phyloP scores from a whole-genome alignment of 208 protist genomes.

The Willaertia magna region DNA sequence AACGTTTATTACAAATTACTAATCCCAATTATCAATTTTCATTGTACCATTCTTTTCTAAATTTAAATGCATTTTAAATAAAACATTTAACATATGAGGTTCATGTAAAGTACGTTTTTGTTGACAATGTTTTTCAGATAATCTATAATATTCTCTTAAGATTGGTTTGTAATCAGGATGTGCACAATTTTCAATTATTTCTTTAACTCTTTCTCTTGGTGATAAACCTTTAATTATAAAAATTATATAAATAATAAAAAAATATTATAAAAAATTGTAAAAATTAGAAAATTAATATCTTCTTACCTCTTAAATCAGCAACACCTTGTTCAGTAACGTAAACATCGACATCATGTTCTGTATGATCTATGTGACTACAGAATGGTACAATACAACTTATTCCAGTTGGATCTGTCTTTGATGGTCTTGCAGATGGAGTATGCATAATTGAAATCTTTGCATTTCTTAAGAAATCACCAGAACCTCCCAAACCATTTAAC shows the following conservation, averaged over 20 bases:
- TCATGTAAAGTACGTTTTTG: conserved; percentile 13
- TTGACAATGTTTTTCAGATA: conserved; percentile 2
- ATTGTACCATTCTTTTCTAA: conserved; percentile 34
- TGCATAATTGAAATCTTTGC: conserved; percentile 26
- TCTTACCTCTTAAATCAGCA: conserved; percentile 28
- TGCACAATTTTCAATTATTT: conserved; percentile 38
- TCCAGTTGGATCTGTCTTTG: conserved; percentile 26
- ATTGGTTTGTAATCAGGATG: conserved; percentile 37
- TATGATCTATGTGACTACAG: conserved; percentile 23
- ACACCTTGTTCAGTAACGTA: conserved; percentile 30
- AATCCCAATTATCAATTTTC: conserved; percentile 34
- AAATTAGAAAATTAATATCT: too few relatives aligned
- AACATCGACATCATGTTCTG: conserved; percentile 31
- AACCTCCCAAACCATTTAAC: conserved; percentile 33
- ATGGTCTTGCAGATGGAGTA: conserved; percentile 23
- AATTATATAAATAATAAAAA: too few relatives aligned
- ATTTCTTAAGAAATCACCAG: conserved; percentile 33
- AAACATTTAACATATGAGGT: conserved; percentile 27
- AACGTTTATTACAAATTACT: too few relatives aligned
- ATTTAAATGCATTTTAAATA: conserved; percentile 31
- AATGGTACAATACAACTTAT: conserved; percentile 27
- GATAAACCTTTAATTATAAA: too few relatives aligned
- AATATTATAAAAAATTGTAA: too few relatives aligned
- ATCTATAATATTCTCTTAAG: conserved; percentile 30
- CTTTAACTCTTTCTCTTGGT: conserved; percentile 14